Percentiles rank a stretch among this genome's conserved stretches.
Conservation (phyloP, 1,284 basidiomycete genomes). For the Sanghuangporus sanghuang region DNA sequence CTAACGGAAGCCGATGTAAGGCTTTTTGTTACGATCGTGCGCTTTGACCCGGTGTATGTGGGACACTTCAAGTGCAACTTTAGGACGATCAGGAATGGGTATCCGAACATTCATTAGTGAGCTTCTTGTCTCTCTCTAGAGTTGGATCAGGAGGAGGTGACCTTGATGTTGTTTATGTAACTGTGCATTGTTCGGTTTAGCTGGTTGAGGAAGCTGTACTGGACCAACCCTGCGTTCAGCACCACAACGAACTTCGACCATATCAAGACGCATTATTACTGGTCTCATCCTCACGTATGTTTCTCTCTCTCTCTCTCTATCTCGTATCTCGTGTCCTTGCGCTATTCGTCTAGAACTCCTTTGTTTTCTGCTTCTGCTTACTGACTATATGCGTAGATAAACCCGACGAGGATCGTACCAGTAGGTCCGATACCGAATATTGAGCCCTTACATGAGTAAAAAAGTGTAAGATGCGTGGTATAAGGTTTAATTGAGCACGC, state of each 20-base stretch:
- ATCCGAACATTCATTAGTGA: conserved; percentile 39
- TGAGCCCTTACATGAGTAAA: conserved; percentile 42
- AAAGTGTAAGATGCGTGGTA: neutral
- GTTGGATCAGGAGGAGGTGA: neutral
- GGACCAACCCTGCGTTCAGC: conserved; percentile 56
- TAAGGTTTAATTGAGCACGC: neutral
- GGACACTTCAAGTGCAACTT: conserved; percentile 62
- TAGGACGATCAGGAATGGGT: conserved; percentile 35
- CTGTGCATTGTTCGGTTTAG: conserved; percentile 2
- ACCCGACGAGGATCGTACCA: conserved; percentile 64
- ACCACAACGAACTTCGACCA: conserved; percentile 57
- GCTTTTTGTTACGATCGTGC: conserved; percentile 53
- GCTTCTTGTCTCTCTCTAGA: neutral
- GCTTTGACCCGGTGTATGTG: conserved; percentile 51
- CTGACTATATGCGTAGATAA: conserved; percentile 37
- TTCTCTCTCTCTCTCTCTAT: neutral
- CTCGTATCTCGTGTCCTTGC: neutral
- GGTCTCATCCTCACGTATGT: conserved; percentile 23
- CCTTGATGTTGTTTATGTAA: neutral
- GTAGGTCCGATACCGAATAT: conserved; percentile 70
- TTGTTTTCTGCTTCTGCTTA: no score
- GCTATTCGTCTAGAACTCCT: conserved; percentile 12
- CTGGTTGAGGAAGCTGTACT: conserved; percentile 59
- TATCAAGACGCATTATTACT: conserved; percentile 44
- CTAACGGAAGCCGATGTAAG: conserved; percentile 59